Evolutionary conservation across 441 rosid genomes (phyloP), one percentile per base, ranked within the genome.

Genomic region (Populus hybrid): DNA sequence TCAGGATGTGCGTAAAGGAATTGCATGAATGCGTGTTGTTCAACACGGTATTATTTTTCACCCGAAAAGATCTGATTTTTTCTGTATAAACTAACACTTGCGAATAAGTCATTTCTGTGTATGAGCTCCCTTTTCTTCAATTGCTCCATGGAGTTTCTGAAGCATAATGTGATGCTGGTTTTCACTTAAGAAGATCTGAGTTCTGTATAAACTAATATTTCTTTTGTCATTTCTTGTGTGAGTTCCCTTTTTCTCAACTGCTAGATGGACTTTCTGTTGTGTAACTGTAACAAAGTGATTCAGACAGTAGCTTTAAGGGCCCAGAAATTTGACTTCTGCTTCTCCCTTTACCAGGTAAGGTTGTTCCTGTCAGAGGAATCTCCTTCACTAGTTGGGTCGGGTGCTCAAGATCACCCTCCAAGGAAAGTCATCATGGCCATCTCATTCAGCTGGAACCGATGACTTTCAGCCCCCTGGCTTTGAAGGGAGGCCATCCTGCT

Each of bases 401-500:
- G 88, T 73, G 82, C 87, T 68, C 98, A 96, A 84, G 99, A 96
- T 86, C 96, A 96, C n/a, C 87, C 96, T 96, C 70, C 98, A 94
- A 86, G 98, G 97, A 73, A 96, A 93, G 86, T 80, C 90, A 53
- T 82, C 92, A 16, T 86, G 85, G 77, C 79, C 80, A 45, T 74
- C 90, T 9, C 96, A 93, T 87, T 81, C 88, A 65, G 82, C 76
- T 74, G 92, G 88, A 75, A 26, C 65, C 20, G 98, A 96, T 77
- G 98, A 93, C 77, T 77, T 82, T 84, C 84, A 92, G 77, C 97
- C 98, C 98, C 98, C 99, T 76, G 98, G 99, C 70, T 96, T 96
- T 75, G 98, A 93, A 79, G n/a, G 95, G 93, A 85, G 81, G 87
- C 64, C 89, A 83, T 68, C 72, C 93, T 75, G 81, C 92, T 61